Evolutionary conservation across 495 filamentous ascomycete species (phyloP).

Genomic region (Elasticomyces elasticus): DNA sequence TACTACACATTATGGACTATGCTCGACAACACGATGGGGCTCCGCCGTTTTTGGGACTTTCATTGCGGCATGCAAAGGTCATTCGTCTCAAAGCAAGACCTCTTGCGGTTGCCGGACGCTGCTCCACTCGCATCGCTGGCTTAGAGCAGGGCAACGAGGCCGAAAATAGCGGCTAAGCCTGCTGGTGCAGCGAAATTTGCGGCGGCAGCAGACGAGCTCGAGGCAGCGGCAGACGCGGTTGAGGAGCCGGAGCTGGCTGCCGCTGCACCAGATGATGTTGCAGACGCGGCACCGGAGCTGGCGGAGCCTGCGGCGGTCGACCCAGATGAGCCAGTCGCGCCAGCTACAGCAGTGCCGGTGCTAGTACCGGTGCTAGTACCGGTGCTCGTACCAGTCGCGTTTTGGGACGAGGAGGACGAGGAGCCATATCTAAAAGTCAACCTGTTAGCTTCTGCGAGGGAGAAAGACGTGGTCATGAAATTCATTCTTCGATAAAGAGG

Average conservation of each 20-base stretch:
- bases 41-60: too few relatives aligned
- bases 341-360: neutral
- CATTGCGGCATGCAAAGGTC: too few relatives aligned
- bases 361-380: slow-evolving; percentile 3
- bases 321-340: slow-evolving; percentile 3
- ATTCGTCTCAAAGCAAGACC: too few relatives aligned
- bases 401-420: slow-evolving; percentile 2
- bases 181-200: neutral
- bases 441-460: neutral
- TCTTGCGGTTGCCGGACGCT: too few relatives aligned
- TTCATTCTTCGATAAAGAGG: too few relatives aligned
- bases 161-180: slow-evolving; percentile 6
- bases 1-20: neutral
- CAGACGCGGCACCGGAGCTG: slow-evolving; percentile 1
- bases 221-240: neutral
- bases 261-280: neutral
- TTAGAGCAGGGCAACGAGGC: slow-evolving; percentile 7
- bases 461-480: too few relatives aligned
- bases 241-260: neutral
- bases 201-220: neutral
- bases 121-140: neutral
- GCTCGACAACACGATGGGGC: too few relatives aligned
- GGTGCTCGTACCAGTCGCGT: slow-evolving; percentile 3
- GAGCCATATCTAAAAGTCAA: slow-evolving; percentile 7
- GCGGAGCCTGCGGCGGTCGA: neutral